A percentile compares a stretch with the other conserved stretches of the same genome.
phyloP scores from a whole-genome alignment of 805 yeast species.

The Ogataea pini region DNA sequence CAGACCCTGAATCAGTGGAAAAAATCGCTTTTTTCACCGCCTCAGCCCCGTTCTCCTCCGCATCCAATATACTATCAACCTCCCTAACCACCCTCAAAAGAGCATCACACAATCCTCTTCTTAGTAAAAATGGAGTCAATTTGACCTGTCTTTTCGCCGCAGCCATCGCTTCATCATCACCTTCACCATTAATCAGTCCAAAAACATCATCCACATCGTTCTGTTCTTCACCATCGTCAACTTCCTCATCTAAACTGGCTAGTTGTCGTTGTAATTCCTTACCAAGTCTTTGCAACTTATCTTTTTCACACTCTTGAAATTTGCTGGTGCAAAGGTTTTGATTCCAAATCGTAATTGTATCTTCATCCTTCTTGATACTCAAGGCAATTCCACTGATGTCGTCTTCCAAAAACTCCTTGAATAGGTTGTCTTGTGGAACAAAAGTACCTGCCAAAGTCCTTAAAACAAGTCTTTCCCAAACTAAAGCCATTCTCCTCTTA shows the following conservation, averaged over 20 bases:
- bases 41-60: conserved; percentile 28
- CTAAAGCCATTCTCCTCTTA: conserved; percentile 36
- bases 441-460: conserved; percentile 52
- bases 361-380: conserved; percentile 60
- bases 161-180: conserved; percentile 8
- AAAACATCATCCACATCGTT: neutral
- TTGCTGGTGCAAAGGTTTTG: conserved; percentile 43
- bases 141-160: conserved; percentile 22
- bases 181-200: conserved; percentile 17
- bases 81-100: conserved; percentile 48
- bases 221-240: neutral
- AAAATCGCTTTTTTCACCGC: too few relatives aligned
- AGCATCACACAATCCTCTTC: conserved; percentile 47
- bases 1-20: conserved; percentile 38
- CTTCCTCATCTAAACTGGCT: conserved; percentile 7
- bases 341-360: conserved; percentile 64
- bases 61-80: conserved; percentile 44
- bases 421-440: conserved; percentile 41
- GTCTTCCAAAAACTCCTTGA: conserved; percentile 41
- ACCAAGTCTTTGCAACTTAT: conserved; percentile 10
- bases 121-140: conserved; percentile 45
- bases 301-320: conserved; percentile 21
- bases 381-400: conserved; percentile 63
- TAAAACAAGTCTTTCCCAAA: conserved; percentile 59
- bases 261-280: conserved; percentile 9